Evolutionary conservation across 139 green algal species (phyloP).

Genomic region (Pleodorina starrii): DNA sequence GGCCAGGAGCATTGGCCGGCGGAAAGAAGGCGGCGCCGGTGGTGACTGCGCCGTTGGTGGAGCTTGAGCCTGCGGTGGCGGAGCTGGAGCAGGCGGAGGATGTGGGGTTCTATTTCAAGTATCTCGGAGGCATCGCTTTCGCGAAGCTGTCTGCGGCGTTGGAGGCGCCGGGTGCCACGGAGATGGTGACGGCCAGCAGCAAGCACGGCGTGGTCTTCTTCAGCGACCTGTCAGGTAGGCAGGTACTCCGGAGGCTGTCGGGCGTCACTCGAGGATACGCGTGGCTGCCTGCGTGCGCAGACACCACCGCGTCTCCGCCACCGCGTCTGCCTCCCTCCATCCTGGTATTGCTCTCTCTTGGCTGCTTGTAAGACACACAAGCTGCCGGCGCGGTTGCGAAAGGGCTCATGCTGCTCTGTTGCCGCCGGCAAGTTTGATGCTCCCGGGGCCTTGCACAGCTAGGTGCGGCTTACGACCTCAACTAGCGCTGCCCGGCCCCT

Average conservation of each 20-base stretch:
- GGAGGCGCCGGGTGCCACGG: background rate
- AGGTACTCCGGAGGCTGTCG: background rate
- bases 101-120: constrained; percentile 51
- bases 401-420: background rate
- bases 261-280: too few relatives aligned
- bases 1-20: too few relatives aligned
- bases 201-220: constrained; percentile 45
- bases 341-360: too few relatives aligned
- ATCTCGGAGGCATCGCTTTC: constrained; percentile 43
- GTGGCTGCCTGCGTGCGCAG: background rate
- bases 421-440: too few relatives aligned
- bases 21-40: too few relatives aligned
- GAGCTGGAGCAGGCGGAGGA: constrained; percentile 32
- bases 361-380: background rate
- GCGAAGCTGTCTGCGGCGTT: background rate
- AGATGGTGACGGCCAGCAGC: background rate
- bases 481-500: too few relatives aligned
- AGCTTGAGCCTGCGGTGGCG: background rate
- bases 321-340: too few relatives aligned
- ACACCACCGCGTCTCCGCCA: too few relatives aligned
- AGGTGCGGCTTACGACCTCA: too few relatives aligned
- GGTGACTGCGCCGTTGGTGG: too few relatives aligned
- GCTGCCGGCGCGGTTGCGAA: too few relatives aligned
- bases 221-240: constrained; percentile 45
- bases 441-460: too few relatives aligned